Evolutionary conservation across 352 stramenopile genomes (phyloP), one percentile per base, ranked within the genome.

Genomic region (Albugo candida): DNA sequence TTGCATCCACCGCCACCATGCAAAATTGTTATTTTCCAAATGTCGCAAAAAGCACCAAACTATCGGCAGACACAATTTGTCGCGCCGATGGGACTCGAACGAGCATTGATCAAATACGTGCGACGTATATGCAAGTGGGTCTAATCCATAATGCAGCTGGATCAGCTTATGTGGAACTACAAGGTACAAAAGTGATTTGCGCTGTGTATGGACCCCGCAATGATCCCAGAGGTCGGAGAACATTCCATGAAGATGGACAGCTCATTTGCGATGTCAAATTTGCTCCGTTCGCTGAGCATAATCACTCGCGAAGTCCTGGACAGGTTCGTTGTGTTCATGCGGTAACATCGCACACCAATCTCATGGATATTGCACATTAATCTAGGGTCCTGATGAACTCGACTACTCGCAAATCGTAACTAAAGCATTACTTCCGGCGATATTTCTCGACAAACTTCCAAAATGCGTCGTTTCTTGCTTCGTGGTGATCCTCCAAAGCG

Each of bases 391-490:
- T 34, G 77, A 91, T 54, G 77, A 91, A 64, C 61, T 83, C 45
- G 77, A 86, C 55, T 56, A 83, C 38, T 91, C 77, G 39, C 64
- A 67, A 13, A 71, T 85, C 19, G 51, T 93, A 51, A 56, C 65
- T 45, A 70, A 92, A 53, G 72, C 81, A 38, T 50, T 94, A 46
- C 62, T 81, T 19, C 77, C 78, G 0, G 76, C 80, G 5, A 70
- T 94, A 50, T 83, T 91, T 55, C 60, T 94, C 36, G 61, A 78
- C 45, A 87, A 89, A 58, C 63, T 94, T 41, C 75, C 83, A 27
- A 95, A 95, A 59, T 91, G 78, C 50, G 67, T 93, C 37, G 45
- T 95, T 24, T 92, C 84, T 19, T 70, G 94, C 51, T 87, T 89
- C 51, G 67, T 88, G 20, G 82, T 86, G 13, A 77, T 95, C 49